phyloP scores from a whole-genome alignment of 179 eudicot genomes.

The Beta corolliflora region DNA sequence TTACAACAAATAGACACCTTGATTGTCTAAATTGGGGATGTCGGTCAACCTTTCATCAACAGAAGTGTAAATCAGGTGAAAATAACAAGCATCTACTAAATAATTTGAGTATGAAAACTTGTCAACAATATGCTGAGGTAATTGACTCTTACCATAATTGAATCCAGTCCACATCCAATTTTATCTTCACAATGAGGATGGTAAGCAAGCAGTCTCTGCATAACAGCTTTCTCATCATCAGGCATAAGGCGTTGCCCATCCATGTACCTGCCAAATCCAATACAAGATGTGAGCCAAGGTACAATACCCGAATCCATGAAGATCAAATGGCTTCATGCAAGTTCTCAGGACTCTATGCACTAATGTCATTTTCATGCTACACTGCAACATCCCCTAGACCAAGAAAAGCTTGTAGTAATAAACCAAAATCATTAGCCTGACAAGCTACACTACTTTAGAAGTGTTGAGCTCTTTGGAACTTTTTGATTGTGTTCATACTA shows the following conservation, averaged over 20 bases:
- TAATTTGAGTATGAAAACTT: background rate
- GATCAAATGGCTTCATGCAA: background rate
- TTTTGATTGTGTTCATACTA: background rate
- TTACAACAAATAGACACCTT: slow-evolving; percentile 84
- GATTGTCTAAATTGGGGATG: slow-evolving; percentile 78
- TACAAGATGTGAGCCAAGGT: slow-evolving; percentile 10
- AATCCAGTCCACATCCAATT: slow-evolving; percentile 76
- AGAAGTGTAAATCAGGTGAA: slow-evolving; percentile 7
- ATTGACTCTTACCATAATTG: slow-evolving; percentile 56
- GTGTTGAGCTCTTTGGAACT: background rate
- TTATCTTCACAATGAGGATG: slow-evolving; percentile 75
- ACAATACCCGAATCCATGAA: slow-evolving; percentile 1
- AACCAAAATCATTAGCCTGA: background rate
- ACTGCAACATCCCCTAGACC: background rate
- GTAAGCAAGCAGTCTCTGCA: slow-evolving; percentile 69
- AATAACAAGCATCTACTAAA: background rate
- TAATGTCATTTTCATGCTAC: too few species aligned
- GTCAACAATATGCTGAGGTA: background rate
- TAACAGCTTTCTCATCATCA: slow-evolving; percentile 60
- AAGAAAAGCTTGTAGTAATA: background rate
- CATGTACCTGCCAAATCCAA: slow-evolving; percentile 56
- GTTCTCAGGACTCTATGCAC: too few species aligned
- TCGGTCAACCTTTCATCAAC: slow-evolving; percentile 67
- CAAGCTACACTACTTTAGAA: background rate
- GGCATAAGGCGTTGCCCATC: slow-evolving; percentile 67